Percentiles rank a stretch among this genome's conserved stretches.
Evolutionary conservation across 306 rosid species (phyloP).

Genomic region (Castanospermum australe): DNA sequence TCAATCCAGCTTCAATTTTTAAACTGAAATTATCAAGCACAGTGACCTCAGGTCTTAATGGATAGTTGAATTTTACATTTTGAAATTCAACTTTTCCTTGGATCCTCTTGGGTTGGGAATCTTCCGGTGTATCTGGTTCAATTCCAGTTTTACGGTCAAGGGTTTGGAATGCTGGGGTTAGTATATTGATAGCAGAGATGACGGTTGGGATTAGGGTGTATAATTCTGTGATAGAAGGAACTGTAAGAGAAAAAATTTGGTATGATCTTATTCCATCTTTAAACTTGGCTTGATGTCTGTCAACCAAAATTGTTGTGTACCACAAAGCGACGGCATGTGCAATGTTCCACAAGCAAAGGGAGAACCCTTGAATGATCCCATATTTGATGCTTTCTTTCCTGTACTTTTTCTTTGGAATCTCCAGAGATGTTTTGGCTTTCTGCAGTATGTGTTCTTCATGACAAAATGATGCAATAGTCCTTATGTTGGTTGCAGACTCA

Average conservation of each 20-base stretch:
- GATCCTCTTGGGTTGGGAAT: slow-evolving; percentile 43
- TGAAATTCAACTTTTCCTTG: slow-evolving; percentile 66
- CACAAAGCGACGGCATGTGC: slow-evolving; percentile 92
- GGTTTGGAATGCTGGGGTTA: slow-evolving; percentile 79
- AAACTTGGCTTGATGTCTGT: slow-evolving; percentile 57
- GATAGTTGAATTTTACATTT: slow-evolving; percentile 59
- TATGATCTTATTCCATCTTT: slow-evolving; percentile 75
- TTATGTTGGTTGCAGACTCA: slow-evolving; percentile 80
- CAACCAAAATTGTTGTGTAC: slow-evolving; percentile 77
- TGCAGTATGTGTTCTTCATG: slow-evolving; percentile 67
- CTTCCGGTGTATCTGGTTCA: slow-evolving; percentile 57
- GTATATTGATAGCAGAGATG: slow-evolving; percentile 66
- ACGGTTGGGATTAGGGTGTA: slow-evolving; percentile 89
- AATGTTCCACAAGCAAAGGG: slow-evolving; percentile 88
- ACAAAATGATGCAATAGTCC: slow-evolving; percentile 82
- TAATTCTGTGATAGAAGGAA: slow-evolving; percentile 87
- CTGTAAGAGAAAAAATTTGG: slow-evolving; percentile 92
- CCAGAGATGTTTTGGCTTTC: slow-evolving; percentile 62
- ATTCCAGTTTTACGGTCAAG: slow-evolving; percentile 78
- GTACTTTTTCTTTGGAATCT: slow-evolving; percentile 64
- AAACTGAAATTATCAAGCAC: slow-evolving; percentile 70
- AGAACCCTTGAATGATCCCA: slow-evolving; percentile 73
- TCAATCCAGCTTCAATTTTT: slow-evolving; percentile 65
- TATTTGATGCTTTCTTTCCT: slow-evolving; percentile 73
- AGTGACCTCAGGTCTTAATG: slow-evolving; percentile 64